Percentiles rank a stretch among this genome's conserved stretches.
Evolutionary conservation across 2,329 filamentous ascomycete genomes (phyloP).

Genomic region (Pyricularia sp.): DNA sequence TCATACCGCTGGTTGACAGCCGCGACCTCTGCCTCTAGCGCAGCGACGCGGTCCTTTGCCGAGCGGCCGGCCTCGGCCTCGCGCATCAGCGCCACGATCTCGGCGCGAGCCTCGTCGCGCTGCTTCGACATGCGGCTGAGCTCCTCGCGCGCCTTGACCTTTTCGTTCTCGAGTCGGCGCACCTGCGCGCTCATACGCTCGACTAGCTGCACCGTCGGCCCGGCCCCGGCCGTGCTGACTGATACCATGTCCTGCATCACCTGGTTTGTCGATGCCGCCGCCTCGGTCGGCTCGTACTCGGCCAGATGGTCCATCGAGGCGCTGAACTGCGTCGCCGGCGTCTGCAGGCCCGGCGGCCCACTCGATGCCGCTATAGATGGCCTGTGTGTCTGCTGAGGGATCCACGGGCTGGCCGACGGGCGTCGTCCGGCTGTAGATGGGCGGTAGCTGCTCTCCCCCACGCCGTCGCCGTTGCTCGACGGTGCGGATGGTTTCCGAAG

Average conservation of each 20-base stretch:
- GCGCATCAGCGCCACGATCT: slow-evolving; percentile 83
- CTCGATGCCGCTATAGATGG: slow-evolving; percentile 22
- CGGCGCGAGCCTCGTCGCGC: slow-evolving; percentile 78
- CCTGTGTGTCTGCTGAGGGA: slow-evolving; percentile 12
- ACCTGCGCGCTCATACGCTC: slow-evolving; percentile 93
- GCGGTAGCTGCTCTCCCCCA: slow-evolving; percentile 21
- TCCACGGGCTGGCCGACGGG: slow-evolving; percentile 32
- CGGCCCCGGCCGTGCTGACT: slow-evolving; percentile 77
- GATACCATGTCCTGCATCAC: slow-evolving; percentile 76
- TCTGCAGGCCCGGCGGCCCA: slow-evolving; percentile 1
- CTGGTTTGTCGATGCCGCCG: slow-evolving; percentile 48
- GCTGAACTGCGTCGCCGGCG: slow-evolving; percentile 26
- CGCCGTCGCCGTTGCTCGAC: slow-evolving; percentile 32
- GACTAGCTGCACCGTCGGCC: slow-evolving; percentile 86
- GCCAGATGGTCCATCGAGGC: slow-evolving; percentile 34
- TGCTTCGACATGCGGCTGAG: slow-evolving; percentile 67
- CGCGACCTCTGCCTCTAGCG: slow-evolving; percentile 52
- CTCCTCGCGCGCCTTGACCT: slow-evolving; percentile 79
- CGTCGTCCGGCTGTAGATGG: slow-evolving; percentile 24
- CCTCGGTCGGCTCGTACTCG: slow-evolving; percentile 40
- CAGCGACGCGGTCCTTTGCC: slow-evolving; percentile 44
- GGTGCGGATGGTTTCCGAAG: slow-evolving; percentile 34
- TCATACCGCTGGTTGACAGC: slow-evolving; percentile 69
- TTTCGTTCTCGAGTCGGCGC: slow-evolving; percentile 80
- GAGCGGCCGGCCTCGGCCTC: slow-evolving; percentile 61